phyloP scores from a whole-genome alignment of 495 filamentous ascomycete species.

The Aspergillus incahuasiensis region DNA sequence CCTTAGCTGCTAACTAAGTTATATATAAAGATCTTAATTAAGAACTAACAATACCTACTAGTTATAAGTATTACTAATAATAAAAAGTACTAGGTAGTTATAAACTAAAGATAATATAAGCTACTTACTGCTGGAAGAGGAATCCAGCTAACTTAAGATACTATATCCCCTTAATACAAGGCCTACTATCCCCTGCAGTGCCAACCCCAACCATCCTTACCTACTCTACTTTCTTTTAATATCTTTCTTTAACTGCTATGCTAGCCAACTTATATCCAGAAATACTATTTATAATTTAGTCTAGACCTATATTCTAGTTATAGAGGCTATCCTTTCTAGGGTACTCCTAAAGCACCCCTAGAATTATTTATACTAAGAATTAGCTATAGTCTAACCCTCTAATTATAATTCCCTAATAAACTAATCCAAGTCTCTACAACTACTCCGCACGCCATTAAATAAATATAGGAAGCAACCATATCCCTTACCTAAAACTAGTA shows the following conservation, averaged over 20 bases:
- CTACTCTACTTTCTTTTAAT: neutral
- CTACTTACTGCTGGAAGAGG: neutral
- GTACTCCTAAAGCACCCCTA: neutral
- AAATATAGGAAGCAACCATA: constrained; percentile 5
- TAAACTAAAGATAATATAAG: neutral
- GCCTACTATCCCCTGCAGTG: neutral
- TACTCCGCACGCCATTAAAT: too few species aligned
- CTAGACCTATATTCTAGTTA: constrained; percentile 1
- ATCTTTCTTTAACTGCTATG: neutral
- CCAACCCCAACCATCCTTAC: constrained; percentile 1
- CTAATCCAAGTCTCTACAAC: neutral
- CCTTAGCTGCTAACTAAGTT: too few species aligned
- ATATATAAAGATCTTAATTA: too few species aligned
- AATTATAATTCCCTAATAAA: neutral
- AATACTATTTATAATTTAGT: neutral
- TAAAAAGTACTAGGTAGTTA: too few species aligned
- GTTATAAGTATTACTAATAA: too few species aligned
- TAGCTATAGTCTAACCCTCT: neutral
- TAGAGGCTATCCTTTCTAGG: neutral
- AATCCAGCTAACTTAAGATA: neutral
- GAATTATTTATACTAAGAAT: neutral
- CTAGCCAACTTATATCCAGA: neutral
- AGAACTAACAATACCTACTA: too few species aligned
- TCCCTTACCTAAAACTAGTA: constrained; percentile 23
- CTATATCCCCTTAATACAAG: neutral